Percentiles rank a stretch among this genome's conserved stretches.
Conservation (phyloP, 768 basidiomycete genomes). For the Pleurotus pulmonarius region DNA sequence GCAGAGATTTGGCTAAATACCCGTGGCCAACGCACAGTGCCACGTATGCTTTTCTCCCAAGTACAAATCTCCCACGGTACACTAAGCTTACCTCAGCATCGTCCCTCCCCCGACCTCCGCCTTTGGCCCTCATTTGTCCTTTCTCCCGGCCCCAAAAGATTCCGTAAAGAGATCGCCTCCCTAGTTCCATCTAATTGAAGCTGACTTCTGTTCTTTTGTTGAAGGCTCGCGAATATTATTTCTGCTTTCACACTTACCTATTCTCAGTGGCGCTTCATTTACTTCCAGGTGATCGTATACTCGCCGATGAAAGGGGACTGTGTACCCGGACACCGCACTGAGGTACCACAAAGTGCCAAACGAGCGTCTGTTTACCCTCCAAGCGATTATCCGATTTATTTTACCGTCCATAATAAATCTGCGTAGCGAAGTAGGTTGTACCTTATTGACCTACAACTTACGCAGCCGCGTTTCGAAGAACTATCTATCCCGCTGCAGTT, state of each 20-base stretch:
- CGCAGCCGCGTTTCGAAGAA: too few species aligned
- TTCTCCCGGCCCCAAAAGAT: background rate
- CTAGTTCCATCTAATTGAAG: background rate
- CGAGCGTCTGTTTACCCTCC: too few species aligned
- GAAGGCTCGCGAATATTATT: background rate
- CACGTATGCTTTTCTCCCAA: conserved; percentile 9
- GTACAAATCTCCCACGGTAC: conserved; percentile 5
- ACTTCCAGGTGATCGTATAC: background rate
- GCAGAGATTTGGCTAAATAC: conserved; percentile 6
- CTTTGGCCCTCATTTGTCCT: background rate
- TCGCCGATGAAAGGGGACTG: too few species aligned
- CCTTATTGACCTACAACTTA: too few species aligned
- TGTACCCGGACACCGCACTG: too few species aligned
- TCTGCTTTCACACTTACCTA: background rate
- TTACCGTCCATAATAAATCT: too few species aligned
- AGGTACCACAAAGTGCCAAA: too few species aligned
- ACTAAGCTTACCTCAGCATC: background rate
- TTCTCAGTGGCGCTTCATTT: background rate
- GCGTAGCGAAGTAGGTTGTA: too few species aligned
- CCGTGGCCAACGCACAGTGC: conserved; percentile 6
- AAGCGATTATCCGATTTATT: too few species aligned
- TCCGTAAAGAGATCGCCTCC: background rate
- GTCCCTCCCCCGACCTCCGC: conserved; percentile 5
- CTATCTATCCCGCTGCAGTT: too few species aligned
- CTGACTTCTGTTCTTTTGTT: background rate